Base-by-base conservation (phyloP, 2,329 filamentous ascomycete genomes). In the Zelopaecilomyces penicillatus region DNA sequence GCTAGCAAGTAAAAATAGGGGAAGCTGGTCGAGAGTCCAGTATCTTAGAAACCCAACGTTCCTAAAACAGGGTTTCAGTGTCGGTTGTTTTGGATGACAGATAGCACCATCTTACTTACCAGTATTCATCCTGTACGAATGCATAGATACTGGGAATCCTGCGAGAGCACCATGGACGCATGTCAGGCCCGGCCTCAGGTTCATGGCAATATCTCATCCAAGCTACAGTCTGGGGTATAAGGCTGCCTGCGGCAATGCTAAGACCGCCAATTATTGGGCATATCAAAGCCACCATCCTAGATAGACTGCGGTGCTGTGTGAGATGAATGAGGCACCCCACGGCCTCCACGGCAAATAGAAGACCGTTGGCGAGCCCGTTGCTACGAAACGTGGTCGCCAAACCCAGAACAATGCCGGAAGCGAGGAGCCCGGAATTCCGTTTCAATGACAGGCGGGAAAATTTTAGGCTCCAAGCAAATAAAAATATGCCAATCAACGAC, bases 101-200 rank as follows among this genome's bases (percentile, higher is more conserved):
- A n/a, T 6, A 43, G 11, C 6, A 29, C 30, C 2, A n/a, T 3
- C 8, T 41, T 5, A 64, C 80, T 63, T 74, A 95, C 90, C 93
- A 98, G 65, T 98, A 97, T 56, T 86, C 73, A 38, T 74, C 73
- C 61, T 98, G 93, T 2, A 97, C 91, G 71, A 85, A 97, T 0
- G 80, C 75, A 65, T 95, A 97, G 48, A 98, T 90, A 61, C 88
- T 95, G 4, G 93, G 93, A 9, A 90, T 51, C n/a, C 66, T 61
- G 12, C 69, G 73, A 19, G 64, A 60, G 62, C 93, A 98, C 93
- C 93, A 98, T 4, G 80, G 76, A 45, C 86, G 70, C 43, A 68
- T 48, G 46, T 57, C 57, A 6, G 54, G 54, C 37, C 58, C 56
- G 12, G 58, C 52, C 10, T 42, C 27, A 8, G 43, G 37, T 28